These are phyloP conservation scores for Pelargonium fulgidum DNA, from an alignment of 441 rosid species.

Conservation along the genomic window DNA sequence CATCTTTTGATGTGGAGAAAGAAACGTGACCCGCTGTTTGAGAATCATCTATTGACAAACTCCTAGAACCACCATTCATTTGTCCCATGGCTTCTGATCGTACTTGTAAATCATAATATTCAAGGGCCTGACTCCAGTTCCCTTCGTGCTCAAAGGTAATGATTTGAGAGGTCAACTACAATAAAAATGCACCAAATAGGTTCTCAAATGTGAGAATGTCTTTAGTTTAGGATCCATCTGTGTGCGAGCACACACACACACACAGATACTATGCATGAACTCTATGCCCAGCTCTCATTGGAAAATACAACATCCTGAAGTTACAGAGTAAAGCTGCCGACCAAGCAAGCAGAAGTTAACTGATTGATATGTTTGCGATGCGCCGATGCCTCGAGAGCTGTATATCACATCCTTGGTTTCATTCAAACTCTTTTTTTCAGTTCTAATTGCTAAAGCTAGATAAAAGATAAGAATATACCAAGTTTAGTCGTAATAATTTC, in stretches of 20 bases:
- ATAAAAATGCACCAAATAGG: constrained; percentile 28
- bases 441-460: background rate
- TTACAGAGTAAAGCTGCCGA: background rate
- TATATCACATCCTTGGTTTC: background rate
- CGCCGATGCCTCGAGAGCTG: background rate
- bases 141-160: constrained; percentile 95
- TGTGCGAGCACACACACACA: background rate
- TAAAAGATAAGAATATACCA: background rate
- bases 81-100: constrained; percentile 50
- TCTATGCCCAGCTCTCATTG: background rate
- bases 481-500: background rate
- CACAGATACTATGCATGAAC: constrained; percentile 3
- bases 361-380: background rate
- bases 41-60: constrained; percentile 25
- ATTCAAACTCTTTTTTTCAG: background rate
- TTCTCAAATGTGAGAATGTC: constrained; percentile 22
- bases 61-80: constrained; percentile 34
- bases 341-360: background rate
- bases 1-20: constrained; percentile 36
- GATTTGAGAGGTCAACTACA: constrained; percentile 80
- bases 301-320: background rate
- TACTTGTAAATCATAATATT: constrained; percentile 87
- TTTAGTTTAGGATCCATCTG: constrained; percentile 15
- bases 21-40: constrained; percentile 30
- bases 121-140: constrained; percentile 93